Evolutionary conservation across 306 rosid genomes (phyloP), one percentile per base, ranked within the genome.

Genomic region (Vicia sativa): DNA sequence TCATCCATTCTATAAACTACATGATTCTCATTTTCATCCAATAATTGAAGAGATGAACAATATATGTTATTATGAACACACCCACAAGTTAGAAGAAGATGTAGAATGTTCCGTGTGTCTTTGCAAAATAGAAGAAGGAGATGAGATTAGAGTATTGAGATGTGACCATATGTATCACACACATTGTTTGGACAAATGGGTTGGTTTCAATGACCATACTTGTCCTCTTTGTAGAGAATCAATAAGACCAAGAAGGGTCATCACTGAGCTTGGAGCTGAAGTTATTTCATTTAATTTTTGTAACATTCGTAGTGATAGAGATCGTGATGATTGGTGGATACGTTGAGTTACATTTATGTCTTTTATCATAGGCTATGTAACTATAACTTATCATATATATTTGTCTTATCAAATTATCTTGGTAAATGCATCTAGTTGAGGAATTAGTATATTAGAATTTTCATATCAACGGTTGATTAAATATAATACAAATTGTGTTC

Each of bases 201-300:
- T 31, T 31, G 37, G 8, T 31, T 31, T 31, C 8, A 31, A 31
- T 5, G 74, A 50, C 1, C 57, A 29, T 23, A 12, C 73, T 2
- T 87, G 93, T 37, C 93, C 93, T 18, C 83, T 87, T 29, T 87
- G 93, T 29, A 80, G 90, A 23, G 45, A 70, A 4, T 35, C 69
- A 9, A 11, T 84, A 9, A 60, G 58, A 26, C 69, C 75, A 10
- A 28, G 62, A 37, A 62, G 66, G 25, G 38, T 2, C 7, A 48
- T 41, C 2, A 28, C 3, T 2, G 82, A 75, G 45, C 41, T 7
- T 43, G 80, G 75, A 29, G 62, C 62, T 39, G 57, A 79, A 53
- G 79, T 79, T 26, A 23, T 87, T 3, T 42, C 46, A 2, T 69
- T 79, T n/a, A 6, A 71, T 49, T 80, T 79, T 41, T 79, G 59